Conservation (phyloP, 495 filamentous ascomycete genomes). For the Penicillium pulvis region DNA sequence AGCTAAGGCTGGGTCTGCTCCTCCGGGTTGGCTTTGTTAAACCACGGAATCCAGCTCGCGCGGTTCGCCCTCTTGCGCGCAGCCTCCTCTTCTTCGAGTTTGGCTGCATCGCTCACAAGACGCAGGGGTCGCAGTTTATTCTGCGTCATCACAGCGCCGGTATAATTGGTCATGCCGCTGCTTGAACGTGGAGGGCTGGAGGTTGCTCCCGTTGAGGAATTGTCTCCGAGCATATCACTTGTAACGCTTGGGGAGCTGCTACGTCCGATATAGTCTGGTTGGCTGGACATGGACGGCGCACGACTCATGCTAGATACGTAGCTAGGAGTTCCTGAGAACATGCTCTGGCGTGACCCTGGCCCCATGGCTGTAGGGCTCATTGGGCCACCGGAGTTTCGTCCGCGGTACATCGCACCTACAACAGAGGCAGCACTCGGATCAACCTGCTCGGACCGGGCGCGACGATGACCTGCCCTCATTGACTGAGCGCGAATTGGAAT, state of each 20-base stretch:
- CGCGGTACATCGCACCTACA: constrained; percentile 83
- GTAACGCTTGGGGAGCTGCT: constrained; percentile 62
- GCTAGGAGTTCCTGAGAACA: constrained; percentile 44
- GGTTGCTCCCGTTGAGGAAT: constrained; percentile 48
- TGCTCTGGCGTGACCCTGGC: constrained; percentile 46
- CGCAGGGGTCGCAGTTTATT: constrained; percentile 83
- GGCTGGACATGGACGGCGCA: constrained; percentile 48
- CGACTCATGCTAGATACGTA: constrained; percentile 49
- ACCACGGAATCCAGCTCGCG: constrained; percentile 64
- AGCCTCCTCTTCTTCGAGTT: constrained; percentile 46
- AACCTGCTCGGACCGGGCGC: constrained; percentile 71
- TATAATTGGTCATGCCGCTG: constrained; percentile 56
- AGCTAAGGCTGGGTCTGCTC: constrained; percentile 18
- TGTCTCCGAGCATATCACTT: constrained; percentile 60
- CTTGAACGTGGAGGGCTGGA: constrained; percentile 59
- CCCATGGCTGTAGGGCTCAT: constrained; percentile 54
- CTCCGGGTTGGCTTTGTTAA: constrained; percentile 41
- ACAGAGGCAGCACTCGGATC: constrained; percentile 63
- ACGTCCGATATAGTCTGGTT: constrained; percentile 41
- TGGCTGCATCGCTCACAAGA: constrained; percentile 62
- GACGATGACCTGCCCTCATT: constrained; percentile 59
- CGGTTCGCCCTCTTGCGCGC: constrained; percentile 62
- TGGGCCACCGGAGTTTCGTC: constrained; percentile 59
- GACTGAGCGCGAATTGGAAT: constrained; percentile 76
- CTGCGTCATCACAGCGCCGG: constrained; percentile 64